Conservation (phyloP, 2,329 filamentous ascomycete species). For the Sclerotinia spermophila region DNA sequence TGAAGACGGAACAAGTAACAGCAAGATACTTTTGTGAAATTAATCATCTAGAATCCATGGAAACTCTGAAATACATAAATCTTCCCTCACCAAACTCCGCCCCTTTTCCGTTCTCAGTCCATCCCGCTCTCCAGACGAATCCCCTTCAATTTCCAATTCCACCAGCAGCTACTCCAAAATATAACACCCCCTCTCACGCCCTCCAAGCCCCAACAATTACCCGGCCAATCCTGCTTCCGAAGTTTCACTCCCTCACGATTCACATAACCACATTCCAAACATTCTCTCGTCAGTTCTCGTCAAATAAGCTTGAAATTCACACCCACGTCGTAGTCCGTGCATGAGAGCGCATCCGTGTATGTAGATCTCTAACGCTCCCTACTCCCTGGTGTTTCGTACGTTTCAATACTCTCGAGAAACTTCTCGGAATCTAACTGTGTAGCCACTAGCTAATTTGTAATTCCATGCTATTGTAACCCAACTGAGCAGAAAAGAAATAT, state of each 20-base stretch:
- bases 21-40: not conserved
- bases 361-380: not conserved
- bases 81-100: too few relatives aligned
- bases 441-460: not conserved
- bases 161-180: not conserved
- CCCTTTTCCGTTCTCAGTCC: not conserved
- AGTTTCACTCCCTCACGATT: too few relatives aligned
- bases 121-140: not conserved
- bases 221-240: not conserved
- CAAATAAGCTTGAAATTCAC: not conserved
- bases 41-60: not conserved
- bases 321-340: not conserved
- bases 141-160: not conserved
- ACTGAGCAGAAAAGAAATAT: not conserved
- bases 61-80: too few relatives aligned
- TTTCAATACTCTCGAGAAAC: not conserved
- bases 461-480: not conserved
- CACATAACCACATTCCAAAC: not conserved
- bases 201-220: not conserved
- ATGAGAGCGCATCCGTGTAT: not conserved
- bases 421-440: not conserved
- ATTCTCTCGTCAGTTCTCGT: not conserved
- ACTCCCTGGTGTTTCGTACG: not conserved
- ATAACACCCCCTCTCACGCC: not conserved
- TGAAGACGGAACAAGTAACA: accelerated